Base-by-base conservation (phyloP, 371 early-diverging fungal species). In the Syncephalastrum sp. region DNA sequence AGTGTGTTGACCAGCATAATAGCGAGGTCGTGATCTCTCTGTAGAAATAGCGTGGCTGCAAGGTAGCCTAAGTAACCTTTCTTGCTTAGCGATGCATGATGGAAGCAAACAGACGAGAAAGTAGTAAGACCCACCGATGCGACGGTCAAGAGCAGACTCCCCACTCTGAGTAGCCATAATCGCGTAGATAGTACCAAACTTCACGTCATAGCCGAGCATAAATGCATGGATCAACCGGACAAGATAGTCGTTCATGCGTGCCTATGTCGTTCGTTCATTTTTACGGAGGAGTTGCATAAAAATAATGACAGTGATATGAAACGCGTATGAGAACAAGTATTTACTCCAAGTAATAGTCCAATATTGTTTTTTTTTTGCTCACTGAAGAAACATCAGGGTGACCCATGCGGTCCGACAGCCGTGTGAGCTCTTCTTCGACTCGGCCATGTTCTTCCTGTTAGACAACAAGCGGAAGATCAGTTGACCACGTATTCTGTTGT, bases 1-100 rank as follows among this genome's bases (percentile, higher is more conserved):
- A 83, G 47, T 0, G 83, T 80, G 54, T 83, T 83, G 52, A 79
- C 72, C 47, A 81, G 27, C 79, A 83, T 69, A 21, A 83, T 75
- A 14, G 68, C 65, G 2, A 83, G 50, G 47, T 81, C 77, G 54
- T 74, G 66, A 23, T 69, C 57, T 21, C 70, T 42, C 21, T 64
- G 47, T 4, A 81, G 54, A 52, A 83, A 78, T 21, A 80, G 50
- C 3, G 73, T 64, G 45, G 73, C 78, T 4, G 72, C 75, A 12
- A 83, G 50, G 52, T 83, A 80, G 5, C 79, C 82, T 82, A 48
- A 41, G 23, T 10, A 12, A 33, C 38, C 38, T 6, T 33, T 33
- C 38, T 33, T 33, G 38, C 38, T 33, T 33, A 33, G 10, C 38
- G 38, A 10, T 33, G 38, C 12, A 12, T 29, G 4, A 7, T 29